Base-by-base conservation (phyloP, 345 rosid genomes). In the Raphanus sativus region DNA sequence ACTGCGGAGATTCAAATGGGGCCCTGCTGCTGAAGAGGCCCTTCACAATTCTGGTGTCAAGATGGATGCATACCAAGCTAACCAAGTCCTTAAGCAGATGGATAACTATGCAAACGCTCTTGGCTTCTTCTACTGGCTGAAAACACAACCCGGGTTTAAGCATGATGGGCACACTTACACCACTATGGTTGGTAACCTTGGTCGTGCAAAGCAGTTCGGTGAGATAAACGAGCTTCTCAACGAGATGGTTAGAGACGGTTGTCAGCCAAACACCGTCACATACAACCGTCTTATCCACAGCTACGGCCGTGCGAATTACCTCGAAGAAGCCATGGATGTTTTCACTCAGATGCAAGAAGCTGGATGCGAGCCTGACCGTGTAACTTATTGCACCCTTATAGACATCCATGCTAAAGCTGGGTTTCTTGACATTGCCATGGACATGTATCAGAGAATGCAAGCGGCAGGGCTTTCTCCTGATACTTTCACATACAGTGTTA, bases 351-450 rank as follows among this genome's bases (percentile, higher is more conserved):
- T 95, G 98, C 92, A 89, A 78, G 88, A 81, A 56, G 88, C 69
- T 2, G 89, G 96, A 10, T 89, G 95, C 78, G 90, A 86, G 84
- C 99, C 98, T 67, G 99, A 95, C 80, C 97, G 92, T 32, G 97
- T 95, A 36, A 95, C 99, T 28, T 95, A 92, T 81, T 89, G 99
- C 75, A 95, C 99, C 0, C 94, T 92, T 66, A 92, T 95, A 58
- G 99, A 95, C 73, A 88, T 95, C 63, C 97, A 95, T 83, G 99
- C 99, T 17, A 95, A 95, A 87, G 92, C 99, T 61, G 98, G 99
- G 59, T 92, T 79, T 86, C 90, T 95, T 28, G 97, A 92, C 83
- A 83, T 92, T 82, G 98, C 98, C 15, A 86, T 92, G 96, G 86
- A 87, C 68, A 83, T 95, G 90, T 92, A 95, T 72, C 82, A 78